Percentiles rank a stretch among this genome's conserved stretches.
Evolutionary conservation across 2,329 filamentous ascomycete genomes (phyloP).

Genomic region (Neoscytalidium dimidiatum): DNA sequence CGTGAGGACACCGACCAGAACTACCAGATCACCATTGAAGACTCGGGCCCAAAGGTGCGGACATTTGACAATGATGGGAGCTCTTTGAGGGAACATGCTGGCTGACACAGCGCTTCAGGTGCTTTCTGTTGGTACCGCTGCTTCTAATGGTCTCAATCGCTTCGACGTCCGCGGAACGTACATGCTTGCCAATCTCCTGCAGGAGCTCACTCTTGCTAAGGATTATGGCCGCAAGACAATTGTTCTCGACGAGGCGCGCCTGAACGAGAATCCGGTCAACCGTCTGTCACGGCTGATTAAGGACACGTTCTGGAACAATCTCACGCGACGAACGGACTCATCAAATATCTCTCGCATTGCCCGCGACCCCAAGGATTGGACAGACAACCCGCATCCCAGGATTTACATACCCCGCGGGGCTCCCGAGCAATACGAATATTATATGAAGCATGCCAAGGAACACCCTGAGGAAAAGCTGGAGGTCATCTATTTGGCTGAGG

Average conservation of each 20-base stretch:
- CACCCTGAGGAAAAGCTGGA: constrained; percentile 84
- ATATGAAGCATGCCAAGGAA: constrained; percentile 74
- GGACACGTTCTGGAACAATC: constrained; percentile 87
- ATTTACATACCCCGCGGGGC: constrained; percentile 88
- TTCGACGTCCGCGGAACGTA: constrained; percentile 95
- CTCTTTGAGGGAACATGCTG: neutral
- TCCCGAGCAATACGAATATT: constrained; percentile 88
- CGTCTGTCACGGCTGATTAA: constrained; percentile 83
- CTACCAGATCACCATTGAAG: constrained; percentile 95
- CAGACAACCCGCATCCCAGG: constrained; percentile 79
- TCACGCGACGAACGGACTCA: constrained; percentile 88
- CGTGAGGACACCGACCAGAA: constrained; percentile 94
- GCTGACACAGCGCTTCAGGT: constrained; percentile 52
- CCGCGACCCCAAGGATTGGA: constrained; percentile 94
- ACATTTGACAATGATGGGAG: neutral
- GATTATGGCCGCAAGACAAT: constrained; percentile 88
- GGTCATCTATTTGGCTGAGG: constrained; percentile 73
- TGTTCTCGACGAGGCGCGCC: constrained; percentile 82
- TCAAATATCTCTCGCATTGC: constrained; percentile 85
- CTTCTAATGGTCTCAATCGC: constrained; percentile 80
- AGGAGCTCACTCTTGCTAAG: constrained; percentile 90
- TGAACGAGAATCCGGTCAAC: constrained; percentile 94
- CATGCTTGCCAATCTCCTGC: constrained; percentile 93
- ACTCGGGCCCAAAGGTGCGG: constrained; percentile 82
- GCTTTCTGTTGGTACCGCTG: constrained; percentile 79